Evolutionary conservation across 305 asterid species (phyloP), one percentile per base, ranked within the genome.

Genomic region (Solanum hybrid): DNA sequence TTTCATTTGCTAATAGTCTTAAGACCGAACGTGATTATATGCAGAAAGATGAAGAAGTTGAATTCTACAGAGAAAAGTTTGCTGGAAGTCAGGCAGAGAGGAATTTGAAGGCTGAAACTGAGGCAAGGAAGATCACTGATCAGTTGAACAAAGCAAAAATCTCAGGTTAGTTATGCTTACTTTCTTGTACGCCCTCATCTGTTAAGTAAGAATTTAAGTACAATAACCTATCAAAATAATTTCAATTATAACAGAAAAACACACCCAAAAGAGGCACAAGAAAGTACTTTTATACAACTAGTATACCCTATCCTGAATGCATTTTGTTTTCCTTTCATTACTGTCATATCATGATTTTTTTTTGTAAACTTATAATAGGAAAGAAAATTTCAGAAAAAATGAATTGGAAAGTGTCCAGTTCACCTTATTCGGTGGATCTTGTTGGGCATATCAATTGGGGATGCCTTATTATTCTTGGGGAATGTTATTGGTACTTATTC

Each of bases 61-160:
- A 90, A 64, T 89, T 78, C 86, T 95, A 90, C 88, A 91, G 97
- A 88, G 93, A 91, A 75, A 94, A 94, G 90, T 97, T 93, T 93
- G 95, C 98, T 88, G 98, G 99, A 90, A 97, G 99, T 91, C 99
- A 97, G 92, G 96, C 99, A 66, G 99, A 95, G 75, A 90, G 99
- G 93, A 92, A 88, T 88, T 90, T 91, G 92, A 95, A 91, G 94
- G 97, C 96, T 36, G 94, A 93, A 90, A 92, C 94, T 82, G 98
- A 95, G 90, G 95, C 97, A 26, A 94, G 93, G 88, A 93, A 95
- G 89, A 85, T 97, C 45, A 89, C 94, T 66, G 98, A 94, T 79
- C 93, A 94, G 90, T 92, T 97, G 29, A 93, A 94, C 86, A 94
- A 93, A 89, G 90, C 94, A 56, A 94, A 95, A 89, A 71, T 96